Evolutionary conservation across 129 eudicot species (phyloP).

Genomic region (Arctium minus): DNA sequence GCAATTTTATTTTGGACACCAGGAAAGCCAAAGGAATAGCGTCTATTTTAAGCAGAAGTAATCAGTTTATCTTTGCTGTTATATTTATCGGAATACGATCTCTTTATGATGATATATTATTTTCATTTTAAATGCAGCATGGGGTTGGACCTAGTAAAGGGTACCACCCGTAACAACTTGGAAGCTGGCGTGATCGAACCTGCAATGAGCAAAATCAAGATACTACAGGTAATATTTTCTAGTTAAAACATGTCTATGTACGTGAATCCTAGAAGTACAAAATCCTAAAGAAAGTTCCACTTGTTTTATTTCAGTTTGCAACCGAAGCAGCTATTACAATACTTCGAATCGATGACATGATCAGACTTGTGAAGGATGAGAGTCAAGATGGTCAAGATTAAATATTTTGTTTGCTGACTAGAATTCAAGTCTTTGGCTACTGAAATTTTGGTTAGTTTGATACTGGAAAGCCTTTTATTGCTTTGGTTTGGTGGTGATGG

Average conservation of each 20-base stretch:
- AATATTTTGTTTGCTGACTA: neutral
- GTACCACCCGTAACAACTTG: slow-evolving; percentile 59
- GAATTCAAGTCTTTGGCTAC: neutral
- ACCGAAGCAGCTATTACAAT: slow-evolving; percentile 98
- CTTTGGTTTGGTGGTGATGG: neutral
- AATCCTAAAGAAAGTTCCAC: neutral
- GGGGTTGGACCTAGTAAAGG: slow-evolving; percentile 72
- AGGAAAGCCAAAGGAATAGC: no score
- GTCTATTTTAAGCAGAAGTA: no score
- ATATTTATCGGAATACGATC: neutral
- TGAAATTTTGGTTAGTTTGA: neutral
- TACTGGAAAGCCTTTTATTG: neutral
- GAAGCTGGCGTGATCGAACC: slow-evolving; percentile 85
- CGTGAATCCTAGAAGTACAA: neutral
- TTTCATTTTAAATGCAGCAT: slow-evolving; percentile 30
- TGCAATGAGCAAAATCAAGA: slow-evolving; percentile 87
- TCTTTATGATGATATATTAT: neutral
- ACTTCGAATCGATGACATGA: slow-evolving; percentile 97
- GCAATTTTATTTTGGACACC: no score
- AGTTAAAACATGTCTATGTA: neutral
- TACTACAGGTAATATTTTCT: slow-evolving; percentile 45
- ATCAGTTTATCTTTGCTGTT: neutral
- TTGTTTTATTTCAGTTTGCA: neutral
- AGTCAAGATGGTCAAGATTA: slow-evolving; percentile 65
- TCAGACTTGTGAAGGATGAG: slow-evolving; percentile 80